phyloP scores from a whole-genome alignment of 371 early-diverging fungal species.

The Fennellomyces sp. region DNA sequence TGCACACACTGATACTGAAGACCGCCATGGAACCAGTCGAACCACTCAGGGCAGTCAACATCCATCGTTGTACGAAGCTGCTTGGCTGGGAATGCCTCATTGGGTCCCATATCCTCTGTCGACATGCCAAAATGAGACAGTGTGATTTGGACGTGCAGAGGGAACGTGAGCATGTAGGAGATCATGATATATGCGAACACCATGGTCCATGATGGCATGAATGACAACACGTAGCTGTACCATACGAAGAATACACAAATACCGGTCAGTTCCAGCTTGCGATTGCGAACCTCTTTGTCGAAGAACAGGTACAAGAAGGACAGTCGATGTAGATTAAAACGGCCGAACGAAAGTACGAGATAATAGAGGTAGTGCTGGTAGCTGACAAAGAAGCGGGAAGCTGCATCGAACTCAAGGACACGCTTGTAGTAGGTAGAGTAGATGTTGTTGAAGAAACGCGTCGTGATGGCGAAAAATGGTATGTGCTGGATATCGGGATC shows the following conservation, averaged over 20 bases:
- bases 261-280: conserved; percentile 73
- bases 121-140: conserved; percentile 97
- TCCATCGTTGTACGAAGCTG: conserved; percentile 96
- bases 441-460: conserved; percentile 76
- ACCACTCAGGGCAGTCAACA: conserved; percentile 91
- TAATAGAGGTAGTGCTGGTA: conserved; percentile 90
- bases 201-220: conserved; percentile 67
- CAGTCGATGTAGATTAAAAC: conserved; percentile 90
- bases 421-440: conserved; percentile 94
- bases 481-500: conserved; percentile 98
- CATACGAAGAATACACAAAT: conserved; percentile 80
- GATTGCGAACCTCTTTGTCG: conserved; percentile 67
- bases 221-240: conserved; percentile 72
- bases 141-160: conserved; percentile 95
- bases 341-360: conserved; percentile 82
- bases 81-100: conserved; percentile 82
- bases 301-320: conserved; percentile 69
- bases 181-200: conserved; percentile 72
- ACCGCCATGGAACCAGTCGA: conserved; percentile 98
- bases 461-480: conserved; percentile 92
- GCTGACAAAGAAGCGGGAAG: conserved; percentile 73
- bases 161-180: conserved; percentile 82
- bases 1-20: conserved; percentile 96
- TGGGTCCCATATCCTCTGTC: conserved; percentile 73
- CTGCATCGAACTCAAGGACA: conserved; percentile 78